These are phyloP conservation scores for Nakazawaea laoshanensis DNA, from an alignment of 805 yeast species.

Conservation along the genomic window DNA sequence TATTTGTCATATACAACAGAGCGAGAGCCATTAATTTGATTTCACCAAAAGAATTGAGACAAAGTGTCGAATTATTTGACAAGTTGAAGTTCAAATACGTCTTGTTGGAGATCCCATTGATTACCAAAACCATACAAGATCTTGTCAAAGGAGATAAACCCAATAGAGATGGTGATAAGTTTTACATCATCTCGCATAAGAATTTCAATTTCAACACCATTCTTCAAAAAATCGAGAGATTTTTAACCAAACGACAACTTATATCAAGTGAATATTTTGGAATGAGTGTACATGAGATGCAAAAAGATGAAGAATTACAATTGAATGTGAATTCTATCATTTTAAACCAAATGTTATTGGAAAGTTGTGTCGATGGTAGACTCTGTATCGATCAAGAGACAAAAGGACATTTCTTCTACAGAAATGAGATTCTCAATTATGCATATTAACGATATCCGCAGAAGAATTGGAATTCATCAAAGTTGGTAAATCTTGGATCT, in stretches of 20 bases:
- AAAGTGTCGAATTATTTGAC: conserved; percentile 52
- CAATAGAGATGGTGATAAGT: conserved; percentile 5
- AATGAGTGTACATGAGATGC: conserved; percentile 19
- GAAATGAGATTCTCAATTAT: conserved; percentile 17
- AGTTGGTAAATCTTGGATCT: conserved; percentile 66
- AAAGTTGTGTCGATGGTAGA: conserved; percentile 16
- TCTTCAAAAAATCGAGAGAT: conserved; percentile 14
- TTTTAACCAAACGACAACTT: conserved; percentile 9
- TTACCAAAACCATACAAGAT: conserved; percentile 24
- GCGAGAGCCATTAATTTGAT: conserved; percentile 60
- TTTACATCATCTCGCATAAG: conserved; percentile 20
- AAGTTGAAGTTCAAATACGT: conserved; percentile 25
- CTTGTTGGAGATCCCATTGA: conserved; percentile 41
- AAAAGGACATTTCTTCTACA: conserved; percentile 22
- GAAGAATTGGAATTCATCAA: conserved; percentile 19
- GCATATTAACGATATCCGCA: conserved; percentile 1
- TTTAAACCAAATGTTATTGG: conserved; percentile 18
- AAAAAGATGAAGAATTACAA: conserved; percentile 13
- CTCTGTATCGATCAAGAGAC: conserved; percentile 20
- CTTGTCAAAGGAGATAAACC: conserved; percentile 18
- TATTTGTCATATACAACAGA: conserved; percentile 57
- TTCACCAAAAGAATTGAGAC: conserved; percentile 58
- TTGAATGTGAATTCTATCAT: conserved; percentile 21
- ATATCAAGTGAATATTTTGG: conserved; percentile 14
- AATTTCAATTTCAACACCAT: conserved; percentile 16